phyloP scores from a whole-genome alignment of 2,329 filamentous ascomycete genomes.

The Colletotrichum sp. region DNA sequence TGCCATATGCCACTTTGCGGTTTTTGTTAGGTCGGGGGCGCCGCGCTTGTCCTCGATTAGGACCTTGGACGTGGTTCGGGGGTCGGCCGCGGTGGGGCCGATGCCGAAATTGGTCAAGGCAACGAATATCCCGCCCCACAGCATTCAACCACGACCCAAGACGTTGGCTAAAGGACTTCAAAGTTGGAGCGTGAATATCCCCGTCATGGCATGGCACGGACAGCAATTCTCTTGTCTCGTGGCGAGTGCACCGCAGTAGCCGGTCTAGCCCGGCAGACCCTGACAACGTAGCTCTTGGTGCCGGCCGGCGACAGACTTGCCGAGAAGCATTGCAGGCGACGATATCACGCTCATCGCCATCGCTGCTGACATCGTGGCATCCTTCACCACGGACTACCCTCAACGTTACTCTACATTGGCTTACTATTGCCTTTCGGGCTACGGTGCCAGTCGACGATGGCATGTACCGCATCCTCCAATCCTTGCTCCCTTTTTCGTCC shows the following conservation, averaged over 20 bases:
- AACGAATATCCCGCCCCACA: not conserved
- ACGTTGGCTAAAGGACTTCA: not conserved
- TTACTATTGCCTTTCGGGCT: not conserved
- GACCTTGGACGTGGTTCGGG: not conserved
- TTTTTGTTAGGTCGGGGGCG: not conserved
- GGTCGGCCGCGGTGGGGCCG: not conserved
- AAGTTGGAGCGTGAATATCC: not conserved
- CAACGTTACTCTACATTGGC: not conserved
- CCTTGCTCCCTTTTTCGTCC: not conserved
- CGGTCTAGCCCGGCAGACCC: not conserved
- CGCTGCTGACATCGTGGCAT: not conserved
- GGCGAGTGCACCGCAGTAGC: not conserved
- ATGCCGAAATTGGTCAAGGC: not conserved
- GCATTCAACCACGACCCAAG: not conserved
- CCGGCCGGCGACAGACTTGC: not conserved
- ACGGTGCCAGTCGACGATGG: not conserved
- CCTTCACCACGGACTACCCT: not conserved
- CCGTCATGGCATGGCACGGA: not conserved
- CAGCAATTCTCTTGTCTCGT: not conserved
- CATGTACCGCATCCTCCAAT: not conserved
- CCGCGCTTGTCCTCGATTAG: not conserved
- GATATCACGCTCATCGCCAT: not conserved
- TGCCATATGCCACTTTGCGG: constrained; percentile 5
- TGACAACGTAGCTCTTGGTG: not conserved
- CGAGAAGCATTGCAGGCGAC: not conserved